Conservation (phyloP, 805 yeast species). For the Candida schatavii region DNA sequence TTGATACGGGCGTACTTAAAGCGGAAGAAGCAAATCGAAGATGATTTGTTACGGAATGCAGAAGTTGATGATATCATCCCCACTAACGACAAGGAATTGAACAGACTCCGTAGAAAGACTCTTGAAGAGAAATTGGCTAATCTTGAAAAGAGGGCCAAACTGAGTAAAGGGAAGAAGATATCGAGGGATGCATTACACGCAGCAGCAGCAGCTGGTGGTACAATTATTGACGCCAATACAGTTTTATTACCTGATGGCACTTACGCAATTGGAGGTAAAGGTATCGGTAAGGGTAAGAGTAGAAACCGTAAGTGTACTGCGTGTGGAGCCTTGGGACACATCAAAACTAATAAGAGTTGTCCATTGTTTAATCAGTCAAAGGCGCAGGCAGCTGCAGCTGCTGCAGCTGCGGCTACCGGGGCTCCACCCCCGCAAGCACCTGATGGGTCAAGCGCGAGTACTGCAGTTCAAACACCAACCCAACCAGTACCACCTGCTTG, state of each 20-base stretch:
- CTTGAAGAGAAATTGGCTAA: conserved; percentile 82
- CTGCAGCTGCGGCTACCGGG: background rate
- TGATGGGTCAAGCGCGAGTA: background rate
- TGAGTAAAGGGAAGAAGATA: conserved; percentile 29
- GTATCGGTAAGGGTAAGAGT: conserved; percentile 69
- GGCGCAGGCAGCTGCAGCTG: background rate
- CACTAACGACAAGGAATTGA: conserved; percentile 81
- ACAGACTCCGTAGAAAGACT: conserved; percentile 70
- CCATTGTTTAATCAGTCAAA: conserved; percentile 62
- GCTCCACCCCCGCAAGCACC: background rate
- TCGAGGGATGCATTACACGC: conserved; percentile 33
- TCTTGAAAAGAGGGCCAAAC: conserved; percentile 61
- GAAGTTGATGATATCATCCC: conserved; percentile 72
- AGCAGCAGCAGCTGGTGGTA: conserved; percentile 44
- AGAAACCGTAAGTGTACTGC: conserved; percentile 85
- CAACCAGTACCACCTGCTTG: no score
- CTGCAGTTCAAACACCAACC: no score
- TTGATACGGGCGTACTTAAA: conserved; percentile 82
- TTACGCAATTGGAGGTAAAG: conserved; percentile 56
- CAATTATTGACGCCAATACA: conserved; percentile 41
- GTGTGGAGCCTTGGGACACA: conserved; percentile 95
- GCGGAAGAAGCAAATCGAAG: conserved; percentile 65
- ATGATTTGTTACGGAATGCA: conserved; percentile 49
- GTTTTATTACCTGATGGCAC: conserved; percentile 44
- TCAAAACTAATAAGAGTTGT: conserved; percentile 86